Percentiles rank a stretch among this genome's conserved stretches.
These are phyloP conservation scores for Metschnikowia continentalis DNA, from an alignment of 805 yeast species.

Conservation along the genomic window DNA sequence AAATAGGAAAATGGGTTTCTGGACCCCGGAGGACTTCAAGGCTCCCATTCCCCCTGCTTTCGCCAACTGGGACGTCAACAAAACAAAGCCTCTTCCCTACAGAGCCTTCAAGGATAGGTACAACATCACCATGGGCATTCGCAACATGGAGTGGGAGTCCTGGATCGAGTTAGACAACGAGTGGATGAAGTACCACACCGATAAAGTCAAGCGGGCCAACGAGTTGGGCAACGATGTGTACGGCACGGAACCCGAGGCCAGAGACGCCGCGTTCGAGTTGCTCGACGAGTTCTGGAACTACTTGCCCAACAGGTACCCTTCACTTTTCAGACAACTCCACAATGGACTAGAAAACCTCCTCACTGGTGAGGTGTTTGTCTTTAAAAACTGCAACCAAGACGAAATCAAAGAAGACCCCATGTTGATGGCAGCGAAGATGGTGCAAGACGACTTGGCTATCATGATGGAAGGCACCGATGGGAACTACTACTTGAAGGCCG, in stretches of 20 bases:
- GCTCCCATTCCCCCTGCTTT: slow-evolving; percentile 49
- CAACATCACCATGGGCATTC: slow-evolving; percentile 64
- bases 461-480: slow-evolving; percentile 61
- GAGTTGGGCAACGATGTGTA: slow-evolving; percentile 45
- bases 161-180: slow-evolving; percentile 71
- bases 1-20: slow-evolving; percentile 43
- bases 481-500: slow-evolving; percentile 53
- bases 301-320: slow-evolving; percentile 57
- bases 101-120: slow-evolving; percentile 65
- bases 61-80: slow-evolving; percentile 45
- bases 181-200: slow-evolving; percentile 53
- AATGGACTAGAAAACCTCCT: slow-evolving; percentile 47
- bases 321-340: slow-evolving; percentile 42
- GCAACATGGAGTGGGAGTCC: slow-evolving; percentile 54
- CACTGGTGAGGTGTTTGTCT: slow-evolving; percentile 49
- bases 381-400: slow-evolving; percentile 14
- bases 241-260: slow-evolving; percentile 49
- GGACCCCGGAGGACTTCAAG: slow-evolving; percentile 51
- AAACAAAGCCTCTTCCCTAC: slow-evolving; percentile 56
- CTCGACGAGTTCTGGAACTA: slow-evolving; percentile 49
- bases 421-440: slow-evolving; percentile 51
- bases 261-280: slow-evolving; percentile 52
- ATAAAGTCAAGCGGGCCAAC: slow-evolving; percentile 47
- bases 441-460: slow-evolving; percentile 66
- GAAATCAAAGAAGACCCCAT: slow-evolving; percentile 47